Base-by-base conservation (phyloP, 1,284 basidiomycete species). In the Cryptococcus amylolentus region DNA sequence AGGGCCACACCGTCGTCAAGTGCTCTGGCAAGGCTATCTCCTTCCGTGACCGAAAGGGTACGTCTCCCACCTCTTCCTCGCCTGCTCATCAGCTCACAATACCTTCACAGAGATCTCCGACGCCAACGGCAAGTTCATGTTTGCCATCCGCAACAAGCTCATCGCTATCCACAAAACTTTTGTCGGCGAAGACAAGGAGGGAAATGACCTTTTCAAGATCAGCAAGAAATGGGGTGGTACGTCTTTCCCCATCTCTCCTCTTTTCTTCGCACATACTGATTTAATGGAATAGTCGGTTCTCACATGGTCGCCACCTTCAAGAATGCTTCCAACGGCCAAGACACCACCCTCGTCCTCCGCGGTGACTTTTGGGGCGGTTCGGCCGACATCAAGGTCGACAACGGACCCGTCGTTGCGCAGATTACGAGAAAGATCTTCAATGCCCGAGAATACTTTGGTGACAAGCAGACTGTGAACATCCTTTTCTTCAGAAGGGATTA, bases 321-420 rank as follows among this genome's bases (percentile, higher is more conserved):
- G 20, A 73, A 75, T 60, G 51, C 56, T 13, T 51, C 67, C 13
- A 72, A 71, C 9, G 57, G 58, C 1, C 52, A 57, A 27, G 56
- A 56, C 5, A 55, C 63, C 5, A 60, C 60, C 13, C 64, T 78
- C 42, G 61, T 64, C 6, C 57, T 75, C 10, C 55, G 56, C 5
- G 75, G 75, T 38, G 71, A 73, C 57, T 69, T 74, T 57, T 73
- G 65, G 65, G 72, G 71, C 9, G 66, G 72, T 9, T 66, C 64
- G 28, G 71, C 69, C 5, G 63, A 69, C 58, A 58, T 76, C 35
- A 44, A 56, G 9, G n/a, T 70, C 9, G 67, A 65, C 14, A 65
- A 65, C 31, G 67, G 68, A 26, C 65, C 62, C 9, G 57, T 68
- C 5, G 61, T 74, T 13, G 77, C 73, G 8, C 69, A 71, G 54